A percentile compares a stretch with the other conserved stretches of the same genome.
These are phyloP conservation scores for Saxophila tyrrhenica DNA, from an alignment of 495 filamentous ascomycete species.

Conservation along the genomic window DNA sequence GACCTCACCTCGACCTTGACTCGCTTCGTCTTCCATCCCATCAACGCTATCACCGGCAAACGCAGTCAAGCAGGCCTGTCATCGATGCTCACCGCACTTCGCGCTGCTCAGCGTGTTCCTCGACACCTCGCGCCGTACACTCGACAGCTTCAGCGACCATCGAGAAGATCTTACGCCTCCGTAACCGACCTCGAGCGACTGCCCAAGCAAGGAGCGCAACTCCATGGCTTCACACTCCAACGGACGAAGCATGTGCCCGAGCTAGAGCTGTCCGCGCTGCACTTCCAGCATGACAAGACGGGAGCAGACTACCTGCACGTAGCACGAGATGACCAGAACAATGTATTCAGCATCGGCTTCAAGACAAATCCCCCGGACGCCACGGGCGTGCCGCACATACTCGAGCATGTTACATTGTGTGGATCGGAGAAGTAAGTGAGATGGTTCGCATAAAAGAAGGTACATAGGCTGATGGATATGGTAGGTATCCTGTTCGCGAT, in stretches of 20 bases:
- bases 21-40: not conserved
- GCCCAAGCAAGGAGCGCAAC: constrained; percentile 66
- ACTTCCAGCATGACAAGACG: constrained; percentile 84
- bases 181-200: constrained; percentile 60
- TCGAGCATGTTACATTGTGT: constrained; percentile 94
- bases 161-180: constrained; percentile 39
- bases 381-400: constrained; percentile 91
- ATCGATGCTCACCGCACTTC: constrained; percentile 2
- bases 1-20: not conserved
- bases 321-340: constrained; percentile 88
- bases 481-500: constrained; percentile 86
- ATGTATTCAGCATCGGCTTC: constrained; percentile 98
- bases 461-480: constrained; percentile 19
- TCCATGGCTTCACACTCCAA: constrained; percentile 86
- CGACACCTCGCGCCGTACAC: constrained; percentile 9
- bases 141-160: not conserved
- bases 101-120: not conserved
- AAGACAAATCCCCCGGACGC: constrained; percentile 97
- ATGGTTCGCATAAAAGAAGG: not conserved
- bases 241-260: constrained; percentile 87
- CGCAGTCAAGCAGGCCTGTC: no score
- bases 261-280: constrained; percentile 79
- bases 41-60: no score
- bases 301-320: constrained; percentile 93
- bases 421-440: constrained; percentile 78